phyloP scores from a whole-genome alignment of 148 eudicot genomes.

The Fagopyrum esculentum region DNA sequence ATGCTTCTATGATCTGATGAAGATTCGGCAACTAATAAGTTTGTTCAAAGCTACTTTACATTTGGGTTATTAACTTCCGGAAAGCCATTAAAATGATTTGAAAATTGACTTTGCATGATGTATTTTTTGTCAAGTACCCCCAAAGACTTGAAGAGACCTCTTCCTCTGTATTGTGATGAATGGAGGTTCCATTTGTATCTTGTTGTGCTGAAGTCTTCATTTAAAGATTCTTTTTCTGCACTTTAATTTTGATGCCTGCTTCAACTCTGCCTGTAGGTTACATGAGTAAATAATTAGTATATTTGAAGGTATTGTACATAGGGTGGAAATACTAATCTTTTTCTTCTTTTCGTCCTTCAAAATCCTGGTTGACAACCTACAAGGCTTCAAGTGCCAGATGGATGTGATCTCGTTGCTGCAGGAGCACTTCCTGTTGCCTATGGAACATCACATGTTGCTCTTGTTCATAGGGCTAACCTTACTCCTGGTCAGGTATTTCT shows the following conservation, averaged over 20 bases:
- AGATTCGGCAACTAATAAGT: not conserved
- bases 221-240: not conserved
- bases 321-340: not conserved
- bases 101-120: not conserved
- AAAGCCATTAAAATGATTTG: not conserved
- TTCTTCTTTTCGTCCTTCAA: not conserved
- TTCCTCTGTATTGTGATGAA: not conserved
- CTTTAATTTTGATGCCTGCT: not conserved
- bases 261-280: not conserved
- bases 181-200: not conserved
- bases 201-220: not conserved
- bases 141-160: not conserved
- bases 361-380: constrained; percentile 10
- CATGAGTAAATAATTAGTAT: not conserved
- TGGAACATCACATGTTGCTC: constrained; percentile 91
- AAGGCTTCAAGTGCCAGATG: constrained; percentile 79
- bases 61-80: not conserved
- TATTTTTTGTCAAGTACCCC: not conserved
- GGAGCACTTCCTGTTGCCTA: constrained; percentile 90
- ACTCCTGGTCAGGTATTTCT: constrained; percentile 62
- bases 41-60: not conserved
- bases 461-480: constrained; percentile 87
- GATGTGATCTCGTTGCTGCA: constrained; percentile 86
- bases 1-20: not conserved
- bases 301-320: not conserved